phyloP scores from a whole-genome alignment of 257 asterid species.

The Haberlea rhodopensis region DNA sequence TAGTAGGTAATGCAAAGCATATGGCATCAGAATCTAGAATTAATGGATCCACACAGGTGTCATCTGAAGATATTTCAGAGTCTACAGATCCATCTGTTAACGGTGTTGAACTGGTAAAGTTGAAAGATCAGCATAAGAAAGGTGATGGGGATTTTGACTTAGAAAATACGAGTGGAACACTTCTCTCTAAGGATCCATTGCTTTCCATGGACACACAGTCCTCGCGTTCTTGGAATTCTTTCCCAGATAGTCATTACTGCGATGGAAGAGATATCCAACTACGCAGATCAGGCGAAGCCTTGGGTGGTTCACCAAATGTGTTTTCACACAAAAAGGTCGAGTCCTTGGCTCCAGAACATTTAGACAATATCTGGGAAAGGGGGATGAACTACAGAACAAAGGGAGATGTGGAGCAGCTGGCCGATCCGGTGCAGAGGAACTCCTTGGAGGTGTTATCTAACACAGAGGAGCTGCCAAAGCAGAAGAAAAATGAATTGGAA shows the following conservation, averaged over 20 bases:
- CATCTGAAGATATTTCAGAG: conserved; percentile 54
- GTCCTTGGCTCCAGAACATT: conserved; percentile 86
- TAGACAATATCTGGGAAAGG: conserved; percentile 93
- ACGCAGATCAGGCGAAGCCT: conserved; percentile 68
- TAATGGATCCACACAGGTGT: conserved; percentile 38
- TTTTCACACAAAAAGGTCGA: conserved; percentile 73
- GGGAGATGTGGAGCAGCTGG: conserved; percentile 38
- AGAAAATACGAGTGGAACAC: conserved; percentile 33
- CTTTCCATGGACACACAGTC: conserved; percentile 73
- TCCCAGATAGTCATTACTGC: conserved; percentile 46
- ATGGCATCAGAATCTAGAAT: conserved; percentile 41
- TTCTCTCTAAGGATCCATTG: conserved; percentile 80
- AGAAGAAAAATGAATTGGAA: conserved; percentile 36
- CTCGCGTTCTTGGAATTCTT: conserved; percentile 79
- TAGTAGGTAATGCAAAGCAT: conserved; percentile 44
- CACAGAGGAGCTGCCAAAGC: conserved; percentile 44
- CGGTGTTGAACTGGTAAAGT: conserved; percentile 89
- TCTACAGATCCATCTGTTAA: conserved; percentile 66
- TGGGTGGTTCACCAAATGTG: conserved; percentile 71
- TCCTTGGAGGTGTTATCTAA: conserved; percentile 44
- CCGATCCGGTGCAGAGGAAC: conserved; percentile 38
- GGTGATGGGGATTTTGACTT: conserved; percentile 36
- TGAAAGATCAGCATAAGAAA: conserved; percentile 52
- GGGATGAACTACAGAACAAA: conserved; percentile 70
- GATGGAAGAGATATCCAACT: conserved; percentile 53